These are phyloP conservation scores for Podospora conica DNA, from an alignment of 495 filamentous ascomycete species.

Conservation along the genomic window DNA sequence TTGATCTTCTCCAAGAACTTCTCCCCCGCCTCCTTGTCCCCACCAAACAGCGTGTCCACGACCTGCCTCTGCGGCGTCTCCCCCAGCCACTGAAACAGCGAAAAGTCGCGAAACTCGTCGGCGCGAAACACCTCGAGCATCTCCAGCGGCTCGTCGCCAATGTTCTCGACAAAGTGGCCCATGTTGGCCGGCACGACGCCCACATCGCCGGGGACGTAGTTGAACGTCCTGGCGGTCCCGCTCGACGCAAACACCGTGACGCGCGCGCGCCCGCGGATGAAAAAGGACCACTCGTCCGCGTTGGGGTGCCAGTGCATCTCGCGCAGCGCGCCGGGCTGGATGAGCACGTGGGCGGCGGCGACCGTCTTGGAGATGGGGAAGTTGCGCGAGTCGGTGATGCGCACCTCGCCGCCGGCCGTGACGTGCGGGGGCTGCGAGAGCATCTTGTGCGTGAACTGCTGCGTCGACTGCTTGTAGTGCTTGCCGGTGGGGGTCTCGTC, in stretches of 20 bases:
- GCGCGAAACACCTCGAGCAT: slow-evolving; percentile 55
- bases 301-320: slow-evolving; percentile 58
- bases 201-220: slow-evolving; percentile 50
- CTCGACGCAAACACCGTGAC: slow-evolving; percentile 47
- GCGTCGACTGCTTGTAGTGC: slow-evolving; percentile 51
- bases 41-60: slow-evolving; percentile 53
- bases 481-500: slow-evolving; percentile 40
- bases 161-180: slow-evolving; percentile 59
- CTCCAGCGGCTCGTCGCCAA: slow-evolving; percentile 54
- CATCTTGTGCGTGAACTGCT: slow-evolving; percentile 58
- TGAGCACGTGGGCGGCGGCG: slow-evolving; percentile 54
- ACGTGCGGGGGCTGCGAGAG: slow-evolving; percentile 48
- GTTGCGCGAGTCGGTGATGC: slow-evolving; percentile 60
- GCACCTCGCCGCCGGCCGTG: slow-evolving; percentile 51
- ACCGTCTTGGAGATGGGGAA: slow-evolving; percentile 60
- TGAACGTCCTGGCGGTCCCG: slow-evolving; percentile 42
- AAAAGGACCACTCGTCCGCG: slow-evolving; percentile 53
- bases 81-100: slow-evolving; percentile 63
- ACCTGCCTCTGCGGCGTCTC: slow-evolving; percentile 58
- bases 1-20: slow-evolving; percentile 52
- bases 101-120: slow-evolving; percentile 56
- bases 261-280: slow-evolving; percentile 44
- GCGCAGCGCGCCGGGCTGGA: slow-evolving; percentile 51
- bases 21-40: slow-evolving; percentile 47
- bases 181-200: slow-evolving; percentile 56